A percentile compares a stretch with the other conserved stretches of the same genome.
These are phyloP conservation scores for Bothriochloa decipiens DNA, from an alignment of 176 grass and related monocot genomes.

Conservation along the genomic window DNA sequence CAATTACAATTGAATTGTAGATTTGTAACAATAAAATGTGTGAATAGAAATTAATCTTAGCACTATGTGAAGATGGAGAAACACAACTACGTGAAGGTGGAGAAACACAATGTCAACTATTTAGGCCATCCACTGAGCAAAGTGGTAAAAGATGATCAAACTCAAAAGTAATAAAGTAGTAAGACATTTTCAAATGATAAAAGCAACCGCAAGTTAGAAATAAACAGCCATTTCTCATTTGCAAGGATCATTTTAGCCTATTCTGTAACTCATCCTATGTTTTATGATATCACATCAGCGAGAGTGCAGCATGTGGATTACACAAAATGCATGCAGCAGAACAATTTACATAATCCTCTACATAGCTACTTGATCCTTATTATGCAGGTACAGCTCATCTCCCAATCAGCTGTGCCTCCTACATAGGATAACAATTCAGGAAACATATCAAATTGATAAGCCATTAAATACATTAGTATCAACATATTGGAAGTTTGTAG, in stretches of 20 bases:
- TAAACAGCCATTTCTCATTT: neutral
- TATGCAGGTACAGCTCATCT: no score
- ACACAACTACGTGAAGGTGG: neutral
- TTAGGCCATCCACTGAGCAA: neutral
- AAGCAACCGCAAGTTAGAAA: constrained; percentile 7
- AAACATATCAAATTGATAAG: no score
- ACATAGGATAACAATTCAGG: no score
- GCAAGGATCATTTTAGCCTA: constrained; percentile 3
- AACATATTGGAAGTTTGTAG: no score
- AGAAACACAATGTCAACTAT: neutral
- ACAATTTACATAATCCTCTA: neutral
- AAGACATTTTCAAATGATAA: neutral
- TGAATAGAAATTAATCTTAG: neutral
- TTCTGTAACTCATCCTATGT: neutral
- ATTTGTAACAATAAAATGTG: neutral
- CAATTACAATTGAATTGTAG: neutral
- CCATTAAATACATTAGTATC: no score
- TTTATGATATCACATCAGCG: neutral
- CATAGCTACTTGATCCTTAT: neutral
- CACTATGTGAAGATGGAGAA: neutral
- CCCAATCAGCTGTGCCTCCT: no score
- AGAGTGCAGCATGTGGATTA: neutral
- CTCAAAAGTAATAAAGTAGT: neutral
- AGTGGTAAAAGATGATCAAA: neutral
- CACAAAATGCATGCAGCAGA: neutral